Evolutionary conservation across 164 flowering plant species (phyloP), one percentile per base, ranked within the genome.

Genomic region (Protea cynaroides): DNA sequence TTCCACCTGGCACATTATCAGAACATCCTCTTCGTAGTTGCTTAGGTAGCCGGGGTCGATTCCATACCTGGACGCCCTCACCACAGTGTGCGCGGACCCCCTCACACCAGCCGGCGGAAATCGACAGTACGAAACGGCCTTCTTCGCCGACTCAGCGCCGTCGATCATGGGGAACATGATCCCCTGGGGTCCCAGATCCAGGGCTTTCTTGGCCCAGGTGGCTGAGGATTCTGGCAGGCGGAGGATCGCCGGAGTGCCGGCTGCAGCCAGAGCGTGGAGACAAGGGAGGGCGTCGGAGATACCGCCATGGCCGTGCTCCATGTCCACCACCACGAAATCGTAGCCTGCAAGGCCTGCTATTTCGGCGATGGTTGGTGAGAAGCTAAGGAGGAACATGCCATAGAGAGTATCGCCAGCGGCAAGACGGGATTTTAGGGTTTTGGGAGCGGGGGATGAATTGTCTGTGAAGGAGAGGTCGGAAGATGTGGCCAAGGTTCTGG

Each of bases 91-190:
- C 15, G 97, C 96, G 43, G 97, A 84, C 3, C 98, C 98, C 1
- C 97, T 93, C 63, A 88, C 68, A 1, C 97, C 97, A n/a, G 62
- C 74, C 0, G 96, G 96, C 1, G 96, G 98, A 59, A 82, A 93
- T 1, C 84, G 74, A 76, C 97, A 87, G 62, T 82, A 90, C 10
- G 92, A 88, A 18, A 89, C 96, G 2, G 93, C 91, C 19, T 81
- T 80, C 46, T 58, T 66, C 4, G 96, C 96, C 46, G 52, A 65
- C 24, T 84, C 77, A 0, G 85, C 76, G 66, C 64, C 50, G 1
- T 92, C 92, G 68, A 92, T 81, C 95, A 88, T 90, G 17, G 98
- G 98, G 59, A 93, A 88, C 98, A 93, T 90, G 70, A 93, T 79
- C 19, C 98, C 98, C 37, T 84, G 85, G 6, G 98, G 98, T 29